Base-by-base conservation (phyloP, 2,329 filamentous ascomycete genomes). In the Fusarium drepaniforme region DNA sequence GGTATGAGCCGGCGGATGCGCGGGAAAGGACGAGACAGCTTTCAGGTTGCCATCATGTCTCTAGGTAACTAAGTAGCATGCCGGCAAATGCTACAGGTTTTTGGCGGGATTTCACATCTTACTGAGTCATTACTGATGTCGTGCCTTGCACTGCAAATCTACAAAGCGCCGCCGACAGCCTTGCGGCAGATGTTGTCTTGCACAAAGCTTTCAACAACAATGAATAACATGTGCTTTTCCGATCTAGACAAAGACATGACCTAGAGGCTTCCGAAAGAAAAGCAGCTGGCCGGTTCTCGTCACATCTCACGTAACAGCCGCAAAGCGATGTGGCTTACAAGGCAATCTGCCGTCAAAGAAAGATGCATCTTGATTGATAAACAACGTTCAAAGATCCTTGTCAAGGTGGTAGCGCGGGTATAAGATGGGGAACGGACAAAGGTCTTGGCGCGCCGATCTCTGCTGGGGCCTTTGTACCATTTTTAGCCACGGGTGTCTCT, bases 331-430 rank as follows among this genome's bases (percentile, higher is more conserved):
- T 60, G 35, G 35, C 35, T 58, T 58, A 13, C n/a, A 60, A 60
- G 16, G 37, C 18, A 33, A 33, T 56, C 28, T 56, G 18, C 28
- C 49, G 28, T 56, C 28, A 56, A 56, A 56, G 49, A 15, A 42
- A 59, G 35, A 64, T 46, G 62, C 62, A 58, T n/a, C 12, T 35
- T 53, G 72, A 75, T 74, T 73, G 72, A 71, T 75, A 75, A 74
- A 67, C n/a, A 62, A 74, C 58, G 65, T 73, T 63, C 68, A 59
- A 64, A 53, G 53, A 68, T 42, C 58, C 49, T 69, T 71, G 61
- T 53, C 56, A 58, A 56, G 21, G 64, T 68, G 40, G 42, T 44
- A 57, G 40, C 21, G 46, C 37, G 44, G 49, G 33, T 57, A 65
- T 58, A 72, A 62, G 56, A 49, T 68, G 65, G 62, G 44, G 49